Conservation (phyloP, 306 rosid genomes). For the Phaseolus lunatus region DNA sequence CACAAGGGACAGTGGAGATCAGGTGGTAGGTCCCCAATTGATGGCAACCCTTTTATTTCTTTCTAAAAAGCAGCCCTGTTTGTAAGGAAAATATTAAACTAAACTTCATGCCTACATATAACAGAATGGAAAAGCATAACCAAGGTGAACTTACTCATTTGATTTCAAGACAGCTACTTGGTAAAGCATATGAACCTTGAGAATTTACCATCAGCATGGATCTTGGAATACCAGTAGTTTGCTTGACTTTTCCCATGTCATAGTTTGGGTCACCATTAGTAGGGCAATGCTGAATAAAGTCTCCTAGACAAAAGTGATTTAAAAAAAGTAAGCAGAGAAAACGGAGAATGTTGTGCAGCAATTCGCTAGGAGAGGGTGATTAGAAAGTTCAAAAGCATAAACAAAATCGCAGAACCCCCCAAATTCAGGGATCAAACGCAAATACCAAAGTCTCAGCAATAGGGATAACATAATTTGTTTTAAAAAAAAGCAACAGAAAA, state of each 20-base stretch:
- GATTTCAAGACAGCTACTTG: constrained; percentile 98
- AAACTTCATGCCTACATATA: constrained; percentile 27
- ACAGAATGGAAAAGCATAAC: constrained; percentile 29
- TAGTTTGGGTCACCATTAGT: constrained; percentile 96
- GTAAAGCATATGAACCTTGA: constrained; percentile 95
- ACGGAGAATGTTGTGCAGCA: constrained; percentile 28
- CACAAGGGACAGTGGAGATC: constrained; percentile 96
- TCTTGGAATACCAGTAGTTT: constrained; percentile 99
- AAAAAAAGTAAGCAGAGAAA: constrained; percentile 29
- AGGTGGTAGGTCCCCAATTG: constrained; percentile 96
- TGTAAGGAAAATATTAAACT: constrained; percentile 29
- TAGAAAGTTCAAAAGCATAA: not conserved
- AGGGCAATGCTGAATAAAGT: constrained; percentile 98
- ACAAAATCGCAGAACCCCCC: not conserved
- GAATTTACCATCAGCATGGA: constrained; percentile 97
- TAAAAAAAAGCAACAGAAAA: not conserved
- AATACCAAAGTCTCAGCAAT: not conserved
- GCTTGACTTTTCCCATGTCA: constrained; percentile 88
- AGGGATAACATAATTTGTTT: not conserved
- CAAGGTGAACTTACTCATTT: constrained; percentile 72
- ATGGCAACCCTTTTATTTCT: constrained; percentile 95
- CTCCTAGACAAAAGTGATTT: constrained; percentile 60
- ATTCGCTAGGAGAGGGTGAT: constrained; percentile 18
- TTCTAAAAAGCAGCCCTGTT: constrained; percentile 97
- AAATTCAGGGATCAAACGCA: not conserved